phyloP scores from a whole-genome alignment of 257 asterid species.

The Solanum chiquidenum region DNA sequence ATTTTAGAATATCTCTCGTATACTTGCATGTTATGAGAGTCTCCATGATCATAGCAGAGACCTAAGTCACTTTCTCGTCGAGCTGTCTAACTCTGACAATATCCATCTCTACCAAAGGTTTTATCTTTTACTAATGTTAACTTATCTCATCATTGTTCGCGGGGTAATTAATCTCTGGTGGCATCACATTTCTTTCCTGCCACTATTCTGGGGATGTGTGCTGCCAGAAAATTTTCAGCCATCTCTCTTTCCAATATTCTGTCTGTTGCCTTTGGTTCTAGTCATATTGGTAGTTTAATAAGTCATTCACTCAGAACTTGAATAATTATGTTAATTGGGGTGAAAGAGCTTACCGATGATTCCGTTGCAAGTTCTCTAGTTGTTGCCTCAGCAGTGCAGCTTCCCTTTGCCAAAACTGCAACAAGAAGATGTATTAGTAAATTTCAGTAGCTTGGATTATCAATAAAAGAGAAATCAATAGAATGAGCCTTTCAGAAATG shows the following conservation, averaged over 20 bases:
- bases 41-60: not conserved
- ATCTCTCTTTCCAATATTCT: not conserved
- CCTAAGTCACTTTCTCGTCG: not conserved
- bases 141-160: too few relatives aligned
- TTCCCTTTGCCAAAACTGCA: slow-evolving; percentile 70
- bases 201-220: not conserved
- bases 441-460: not conserved
- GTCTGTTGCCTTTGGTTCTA: not conserved
- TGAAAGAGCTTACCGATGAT: slow-evolving; percentile 33
- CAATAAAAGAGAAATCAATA: not conserved
- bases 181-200: too few relatives aligned
- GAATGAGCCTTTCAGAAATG: not conserved
- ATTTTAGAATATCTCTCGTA: not conserved
- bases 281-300: not conserved
- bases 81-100: not conserved
- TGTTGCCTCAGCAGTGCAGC: slow-evolving; percentile 50
- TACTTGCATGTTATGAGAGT: not conserved
- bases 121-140: too few relatives aligned
- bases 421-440: not conserved
- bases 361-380: slow-evolving; percentile 52
- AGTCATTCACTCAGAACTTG: not conserved
- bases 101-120: too few relatives aligned
- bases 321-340: not conserved
- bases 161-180: too few relatives aligned
- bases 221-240: not conserved